A percentile compares a stretch with the other conserved stretches of the same genome.
Evolutionary conservation across 192 early-diverging fungal genomes (phyloP).

Genomic region (Backusella circina): DNA sequence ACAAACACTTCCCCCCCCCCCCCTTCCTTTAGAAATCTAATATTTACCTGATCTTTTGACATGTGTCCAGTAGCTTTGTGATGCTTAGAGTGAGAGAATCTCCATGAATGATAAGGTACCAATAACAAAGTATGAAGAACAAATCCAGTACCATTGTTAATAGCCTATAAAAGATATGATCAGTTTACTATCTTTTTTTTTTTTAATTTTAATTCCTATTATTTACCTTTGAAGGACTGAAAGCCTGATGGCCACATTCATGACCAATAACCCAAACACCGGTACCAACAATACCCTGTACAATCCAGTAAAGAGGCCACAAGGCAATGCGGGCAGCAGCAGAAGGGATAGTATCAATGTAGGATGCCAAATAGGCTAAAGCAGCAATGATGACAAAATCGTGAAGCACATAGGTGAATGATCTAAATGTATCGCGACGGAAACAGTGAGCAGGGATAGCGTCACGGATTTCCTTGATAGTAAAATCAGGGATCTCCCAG

Average conservation of each 20-base stretch:
- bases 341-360: slow-evolving; percentile 55
- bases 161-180: slow-evolving; percentile 19
- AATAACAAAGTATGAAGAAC: slow-evolving; percentile 85
- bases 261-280: slow-evolving; percentile 89
- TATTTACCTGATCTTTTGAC: slow-evolving; percentile 80
- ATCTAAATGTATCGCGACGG: slow-evolving; percentile 73
- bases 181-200: neutral
- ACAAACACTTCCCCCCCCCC: neutral
- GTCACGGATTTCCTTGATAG: slow-evolving; percentile 90
- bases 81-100: slow-evolving; percentile 86
- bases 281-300: slow-evolving; percentile 80
- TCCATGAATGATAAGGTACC: slow-evolving; percentile 94
- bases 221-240: slow-evolving; percentile 67
- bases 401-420: slow-evolving; percentile 74
- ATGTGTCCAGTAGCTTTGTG: slow-evolving; percentile 91
- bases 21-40: too few relatives aligned
- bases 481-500: slow-evolving; percentile 65
- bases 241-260: slow-evolving; percentile 93
- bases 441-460: slow-evolving; percentile 92
- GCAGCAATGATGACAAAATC: slow-evolving; percentile 68
- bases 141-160: slow-evolving; percentile 88
- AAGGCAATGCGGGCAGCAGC: slow-evolving; percentile 46
- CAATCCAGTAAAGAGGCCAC: slow-evolving; percentile 83
- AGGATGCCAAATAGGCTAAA: slow-evolving; percentile 66
- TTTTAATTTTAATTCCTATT: neutral